These are phyloP conservation scores for Diaporthe eres DNA, from an alignment of 2,329 filamentous ascomycete species.

Conservation along the genomic window DNA sequence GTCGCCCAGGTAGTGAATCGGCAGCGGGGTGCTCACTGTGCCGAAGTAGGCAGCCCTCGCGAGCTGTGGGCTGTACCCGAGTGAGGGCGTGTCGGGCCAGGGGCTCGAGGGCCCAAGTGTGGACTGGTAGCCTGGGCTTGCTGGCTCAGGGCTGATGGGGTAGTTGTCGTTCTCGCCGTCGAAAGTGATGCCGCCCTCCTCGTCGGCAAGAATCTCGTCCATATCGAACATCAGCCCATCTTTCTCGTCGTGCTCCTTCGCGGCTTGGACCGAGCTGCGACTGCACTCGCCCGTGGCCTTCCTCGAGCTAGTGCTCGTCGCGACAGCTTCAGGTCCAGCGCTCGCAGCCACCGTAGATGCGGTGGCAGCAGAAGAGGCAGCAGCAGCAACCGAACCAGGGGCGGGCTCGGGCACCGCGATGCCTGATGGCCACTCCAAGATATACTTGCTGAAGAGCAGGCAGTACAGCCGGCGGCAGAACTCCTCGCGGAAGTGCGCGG, in stretches of 20 bases:
- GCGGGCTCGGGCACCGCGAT: slow-evolving; percentile 29
- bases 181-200: neutral
- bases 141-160: neutral
- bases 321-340: neutral
- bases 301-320: neutral
- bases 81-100: slow-evolving; percentile 15
- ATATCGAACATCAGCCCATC: neutral
- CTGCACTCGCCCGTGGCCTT: too few species aligned
- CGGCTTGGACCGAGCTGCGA: neutral
- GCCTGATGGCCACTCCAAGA: slow-evolving; percentile 37
- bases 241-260: neutral
- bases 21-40: slow-evolving; percentile 24
- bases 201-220: neutral
- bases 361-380: neutral
- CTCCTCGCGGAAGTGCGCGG: slow-evolving; percentile 31
- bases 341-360: neutral
- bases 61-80: slow-evolving; percentile 16
- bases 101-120: slow-evolving; percentile 1
- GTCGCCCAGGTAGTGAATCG: slow-evolving; percentile 19
- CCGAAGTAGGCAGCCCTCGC: slow-evolving; percentile 30
- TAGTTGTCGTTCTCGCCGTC: neutral
- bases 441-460: slow-evolving; percentile 34
- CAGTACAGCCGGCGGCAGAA: slow-evolving; percentile 38
- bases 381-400: neutral
- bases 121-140: neutral